Conservation (phyloP, 495 filamentous ascomycete species). For the Friedmanniomyces endolithicus region DNA sequence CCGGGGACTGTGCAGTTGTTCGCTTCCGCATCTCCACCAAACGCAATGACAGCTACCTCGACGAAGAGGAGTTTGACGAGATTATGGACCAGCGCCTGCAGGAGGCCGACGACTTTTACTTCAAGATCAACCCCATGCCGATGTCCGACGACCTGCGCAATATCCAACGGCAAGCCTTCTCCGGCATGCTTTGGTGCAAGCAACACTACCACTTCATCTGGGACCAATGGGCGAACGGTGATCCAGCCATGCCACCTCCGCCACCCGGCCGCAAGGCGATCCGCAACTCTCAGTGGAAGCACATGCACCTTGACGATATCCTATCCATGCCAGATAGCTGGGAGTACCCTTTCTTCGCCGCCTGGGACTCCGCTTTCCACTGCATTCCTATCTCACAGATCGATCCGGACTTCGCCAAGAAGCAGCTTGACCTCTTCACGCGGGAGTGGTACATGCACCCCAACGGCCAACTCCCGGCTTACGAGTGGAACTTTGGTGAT, state of each 20-base stretch:
- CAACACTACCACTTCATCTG: conserved; percentile 94
- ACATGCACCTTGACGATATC: conserved; percentile 86
- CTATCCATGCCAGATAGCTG: conserved; percentile 96
- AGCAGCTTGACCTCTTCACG: conserved; percentile 88
- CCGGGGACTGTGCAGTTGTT: conserved; percentile 88
- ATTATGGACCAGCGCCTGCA: conserved; percentile 71
- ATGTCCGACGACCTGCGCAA: conserved; percentile 92
- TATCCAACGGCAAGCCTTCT: conserved; percentile 86
- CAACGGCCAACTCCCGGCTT: conserved; percentile 81
- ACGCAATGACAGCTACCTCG: conserved; percentile 55
- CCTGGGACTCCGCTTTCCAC: conserved; percentile 95
- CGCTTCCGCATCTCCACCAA: conserved; percentile 76
- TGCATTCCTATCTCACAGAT: conserved; percentile 94
- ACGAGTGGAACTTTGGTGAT: conserved; percentile 98
- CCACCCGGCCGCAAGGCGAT: conserved; percentile 67
- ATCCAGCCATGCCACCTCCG: conserved; percentile 62
- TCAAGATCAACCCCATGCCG: conserved; percentile 78
- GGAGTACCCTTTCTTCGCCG: conserved; percentile 98
- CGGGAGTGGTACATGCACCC: conserved; percentile 99
- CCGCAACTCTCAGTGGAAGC: conserved; percentile 81
- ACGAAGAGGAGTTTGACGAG: conserved; percentile 87
- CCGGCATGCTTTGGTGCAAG: conserved; percentile 97
- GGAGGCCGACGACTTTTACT: conserved; percentile 95
- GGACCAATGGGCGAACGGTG: conserved; percentile 91
- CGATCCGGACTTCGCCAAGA: conserved; percentile 94